phyloP scores from a whole-genome alignment of 2,329 filamentous ascomycete species.

The Diaporthe batatas region DNA sequence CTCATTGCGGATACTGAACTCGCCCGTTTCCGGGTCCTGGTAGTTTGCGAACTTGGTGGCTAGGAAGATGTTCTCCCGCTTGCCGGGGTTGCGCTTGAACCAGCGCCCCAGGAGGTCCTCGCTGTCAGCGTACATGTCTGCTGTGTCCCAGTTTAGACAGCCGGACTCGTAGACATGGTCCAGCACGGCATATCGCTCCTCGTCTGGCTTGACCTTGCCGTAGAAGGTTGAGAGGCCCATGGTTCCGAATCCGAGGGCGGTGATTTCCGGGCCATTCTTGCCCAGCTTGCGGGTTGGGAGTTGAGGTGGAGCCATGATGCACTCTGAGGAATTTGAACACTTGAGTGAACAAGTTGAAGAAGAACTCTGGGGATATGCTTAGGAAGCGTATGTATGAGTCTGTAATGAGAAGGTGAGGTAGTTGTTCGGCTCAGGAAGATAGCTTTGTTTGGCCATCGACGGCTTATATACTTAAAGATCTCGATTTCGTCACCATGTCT shows the following conservation, averaged over 20 bases:
- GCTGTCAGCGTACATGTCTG: conserved; percentile 59
- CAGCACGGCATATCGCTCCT: conserved; percentile 58
- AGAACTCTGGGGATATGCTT: neutral
- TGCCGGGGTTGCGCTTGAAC: conserved; percentile 57
- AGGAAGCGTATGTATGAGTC: neutral
- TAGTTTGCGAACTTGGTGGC: conserved; percentile 63
- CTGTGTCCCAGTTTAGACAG: conserved; percentile 58
- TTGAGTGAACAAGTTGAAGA: neutral
- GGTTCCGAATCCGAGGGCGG: conserved; percentile 64
- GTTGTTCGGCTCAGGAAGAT: neutral
- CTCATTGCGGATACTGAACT: conserved; percentile 50
- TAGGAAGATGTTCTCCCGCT: conserved; percentile 63
- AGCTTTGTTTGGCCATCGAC: neutral
- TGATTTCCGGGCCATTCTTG: conserved; percentile 64
- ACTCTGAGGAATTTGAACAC: neutral
- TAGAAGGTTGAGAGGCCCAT: conserved; percentile 62
- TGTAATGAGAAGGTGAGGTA: neutral
- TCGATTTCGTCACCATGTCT: conserved; percentile 18
- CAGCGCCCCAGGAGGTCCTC: conserved; percentile 64
- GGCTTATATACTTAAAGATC: neutral
- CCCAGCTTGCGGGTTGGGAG: conserved; percentile 61
- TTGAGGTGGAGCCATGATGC: conserved; percentile 40
- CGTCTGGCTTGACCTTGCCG: conserved; percentile 52
- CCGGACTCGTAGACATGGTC: conserved; percentile 60
- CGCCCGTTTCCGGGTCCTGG: conserved; percentile 43